Conservation (phyloP, 257 asterid genomes). For the Datura wrightii region DNA sequence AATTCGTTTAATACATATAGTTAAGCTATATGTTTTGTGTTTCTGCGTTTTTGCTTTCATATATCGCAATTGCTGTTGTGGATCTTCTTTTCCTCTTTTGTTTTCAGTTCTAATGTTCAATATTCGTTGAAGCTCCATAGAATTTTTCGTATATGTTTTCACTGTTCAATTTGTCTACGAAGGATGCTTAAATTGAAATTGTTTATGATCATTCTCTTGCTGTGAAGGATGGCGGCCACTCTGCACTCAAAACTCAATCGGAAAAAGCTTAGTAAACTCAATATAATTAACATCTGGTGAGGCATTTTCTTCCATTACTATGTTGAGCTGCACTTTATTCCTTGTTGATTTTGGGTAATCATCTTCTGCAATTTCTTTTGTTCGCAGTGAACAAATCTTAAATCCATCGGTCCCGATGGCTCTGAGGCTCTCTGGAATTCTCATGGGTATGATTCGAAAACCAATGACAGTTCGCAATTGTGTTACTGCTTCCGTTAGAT, state of each 20-base stretch:
- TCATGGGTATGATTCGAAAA: constrained; percentile 70
- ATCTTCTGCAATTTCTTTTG: neutral
- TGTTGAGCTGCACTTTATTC: neutral
- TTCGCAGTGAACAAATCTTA: constrained; percentile 75
- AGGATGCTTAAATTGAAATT: neutral
- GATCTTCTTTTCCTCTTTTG: neutral
- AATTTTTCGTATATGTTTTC: neutral
- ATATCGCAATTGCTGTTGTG: neutral
- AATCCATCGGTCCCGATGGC: constrained; percentile 98
- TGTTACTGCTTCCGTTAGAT: neutral
- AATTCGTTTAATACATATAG: neutral
- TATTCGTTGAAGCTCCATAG: neutral
- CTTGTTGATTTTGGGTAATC: neutral
- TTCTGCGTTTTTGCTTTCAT: neutral
- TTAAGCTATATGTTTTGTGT: neutral
- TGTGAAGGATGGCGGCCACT: constrained; percentile 96
- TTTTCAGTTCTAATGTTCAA: neutral
- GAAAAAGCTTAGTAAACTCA: constrained; percentile 70
- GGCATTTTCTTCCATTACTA: neutral
- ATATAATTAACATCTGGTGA: constrained; percentile 83
- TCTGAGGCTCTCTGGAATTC: constrained; percentile 92
- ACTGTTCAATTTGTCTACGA: neutral
- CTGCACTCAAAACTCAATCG: constrained; percentile 79
- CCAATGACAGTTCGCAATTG: neutral
- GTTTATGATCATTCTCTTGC: constrained; percentile 18